A percentile compares a stretch with the other conserved stretches of the same genome.
Conservation (phyloP, 2,329 filamentous ascomycete species). For the Mollisiaceae sp. region DNA sequence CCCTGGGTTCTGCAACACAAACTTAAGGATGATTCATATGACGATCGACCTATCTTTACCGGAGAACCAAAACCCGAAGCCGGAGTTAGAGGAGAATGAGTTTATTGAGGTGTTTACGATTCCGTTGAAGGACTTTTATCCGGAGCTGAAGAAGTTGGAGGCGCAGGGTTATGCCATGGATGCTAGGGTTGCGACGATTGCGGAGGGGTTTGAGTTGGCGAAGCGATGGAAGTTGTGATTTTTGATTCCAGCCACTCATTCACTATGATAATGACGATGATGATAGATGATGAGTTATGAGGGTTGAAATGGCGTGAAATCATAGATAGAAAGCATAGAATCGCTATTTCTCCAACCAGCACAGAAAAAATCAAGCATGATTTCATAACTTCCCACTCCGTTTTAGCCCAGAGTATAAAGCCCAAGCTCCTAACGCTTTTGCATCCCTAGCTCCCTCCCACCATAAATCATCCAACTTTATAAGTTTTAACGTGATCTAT, state of each 20-base stretch:
- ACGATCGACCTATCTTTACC: constrained; percentile 51
- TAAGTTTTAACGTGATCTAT: constrained; percentile 62
- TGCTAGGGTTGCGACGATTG: constrained; percentile 46
- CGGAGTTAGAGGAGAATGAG: constrained; percentile 56
- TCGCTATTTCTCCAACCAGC: neutral
- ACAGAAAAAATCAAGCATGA: neutral
- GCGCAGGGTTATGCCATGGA: constrained; percentile 47
- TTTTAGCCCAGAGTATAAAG: constrained; percentile 61
- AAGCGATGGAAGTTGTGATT: constrained; percentile 43
- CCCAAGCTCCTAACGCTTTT: constrained; percentile 64
- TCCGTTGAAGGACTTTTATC: constrained; percentile 51
- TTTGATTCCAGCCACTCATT: neutral
- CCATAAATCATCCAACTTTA: constrained; percentile 62
- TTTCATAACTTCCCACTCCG: constrained; percentile 36
- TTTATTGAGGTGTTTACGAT: constrained; percentile 59
- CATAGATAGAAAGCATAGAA: constrained; percentile 2
- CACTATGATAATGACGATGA: neutral
- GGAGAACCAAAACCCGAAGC: constrained; percentile 52
- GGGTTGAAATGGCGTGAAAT: neutral
- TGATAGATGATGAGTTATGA: neutral
- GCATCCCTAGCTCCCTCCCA: constrained; percentile 60
- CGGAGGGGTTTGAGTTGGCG: constrained; percentile 47
- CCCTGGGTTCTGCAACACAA: constrained; percentile 70
- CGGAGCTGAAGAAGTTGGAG: constrained; percentile 52
- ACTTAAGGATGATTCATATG: constrained; percentile 60